A percentile compares a stretch with the other conserved stretches of the same genome.
Conservation (phyloP, 495 filamentous ascomycete genomes). For the Penicillium psychrofluorescens region DNA sequence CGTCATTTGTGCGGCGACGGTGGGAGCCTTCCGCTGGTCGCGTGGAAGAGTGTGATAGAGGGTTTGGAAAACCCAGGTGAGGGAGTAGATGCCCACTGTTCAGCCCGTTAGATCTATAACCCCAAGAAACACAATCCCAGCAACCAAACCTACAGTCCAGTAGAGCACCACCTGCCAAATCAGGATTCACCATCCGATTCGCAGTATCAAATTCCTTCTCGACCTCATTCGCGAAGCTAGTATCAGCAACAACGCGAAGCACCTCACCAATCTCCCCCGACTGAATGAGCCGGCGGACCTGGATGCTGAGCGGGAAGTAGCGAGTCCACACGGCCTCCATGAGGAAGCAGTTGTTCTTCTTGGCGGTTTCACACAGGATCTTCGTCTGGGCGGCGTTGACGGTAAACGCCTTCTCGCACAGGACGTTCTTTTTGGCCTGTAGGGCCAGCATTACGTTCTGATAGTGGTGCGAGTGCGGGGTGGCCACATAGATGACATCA, state of each 20-base stretch:
- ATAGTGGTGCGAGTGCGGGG: constrained; percentile 93
- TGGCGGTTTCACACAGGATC: constrained; percentile 66
- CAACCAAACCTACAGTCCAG: constrained; percentile 52
- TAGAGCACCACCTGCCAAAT: constrained; percentile 77
- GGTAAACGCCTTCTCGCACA: constrained; percentile 92
- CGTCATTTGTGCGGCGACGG: constrained; percentile 56
- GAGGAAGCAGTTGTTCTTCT: constrained; percentile 76
- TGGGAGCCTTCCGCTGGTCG: constrained; percentile 44
- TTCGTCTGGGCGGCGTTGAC: constrained; percentile 77
- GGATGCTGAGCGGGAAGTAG: constrained; percentile 75
- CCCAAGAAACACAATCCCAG: not conserved
- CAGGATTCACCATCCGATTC: constrained; percentile 81
- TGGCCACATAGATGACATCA: constrained; percentile 89
- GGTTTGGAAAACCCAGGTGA: constrained; percentile 92
- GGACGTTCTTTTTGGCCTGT: constrained; percentile 77
- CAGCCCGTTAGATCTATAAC: too few relatives aligned
- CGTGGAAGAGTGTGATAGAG: constrained; percentile 72
- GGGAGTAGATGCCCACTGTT: constrained; percentile 73
- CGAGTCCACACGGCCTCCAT: constrained; percentile 98
- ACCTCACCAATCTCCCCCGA: constrained; percentile 69
- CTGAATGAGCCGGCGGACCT: constrained; percentile 64
- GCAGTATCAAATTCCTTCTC: constrained; percentile 45
- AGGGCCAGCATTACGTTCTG: constrained; percentile 79
- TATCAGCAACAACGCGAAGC: constrained; percentile 69
- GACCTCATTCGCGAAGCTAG: constrained; percentile 43